These are phyloP conservation scores for Pugionium dolabratum DNA, from an alignment of 345 rosid species.

Conservation along the genomic window DNA sequence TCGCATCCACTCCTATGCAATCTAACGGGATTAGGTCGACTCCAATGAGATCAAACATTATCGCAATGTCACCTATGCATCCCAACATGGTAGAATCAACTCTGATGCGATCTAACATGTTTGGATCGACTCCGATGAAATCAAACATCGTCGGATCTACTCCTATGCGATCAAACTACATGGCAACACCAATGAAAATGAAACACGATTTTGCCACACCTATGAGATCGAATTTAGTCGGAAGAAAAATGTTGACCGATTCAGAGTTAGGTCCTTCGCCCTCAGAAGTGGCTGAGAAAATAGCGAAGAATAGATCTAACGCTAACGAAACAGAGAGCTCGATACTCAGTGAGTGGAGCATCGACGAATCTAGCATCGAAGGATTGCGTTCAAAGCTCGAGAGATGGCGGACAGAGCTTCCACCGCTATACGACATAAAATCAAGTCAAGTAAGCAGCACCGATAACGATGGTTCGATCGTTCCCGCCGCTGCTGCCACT, in stretches of 20 bases:
- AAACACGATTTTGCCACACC: constrained; percentile 37
- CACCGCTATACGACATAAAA: constrained; percentile 57
- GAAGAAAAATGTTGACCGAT: constrained; percentile 47
- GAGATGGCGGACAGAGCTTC: constrained; percentile 76
- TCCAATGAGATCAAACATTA: constrained; percentile 33
- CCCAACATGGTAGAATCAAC: constrained; percentile 4
- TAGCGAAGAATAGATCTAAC: constrained; percentile 43
- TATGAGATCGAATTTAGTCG: constrained; percentile 30
- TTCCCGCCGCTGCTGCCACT: neutral
- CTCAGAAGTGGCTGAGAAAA: constrained; percentile 71
- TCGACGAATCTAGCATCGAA: constrained; percentile 59
- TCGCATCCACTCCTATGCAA: constrained; percentile 32
- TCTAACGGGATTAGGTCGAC: constrained; percentile 23
- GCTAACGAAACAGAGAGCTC: constrained; percentile 54
- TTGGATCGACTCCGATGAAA: constrained; percentile 20
- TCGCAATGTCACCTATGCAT: constrained; percentile 32
- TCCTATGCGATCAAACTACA: constrained; percentile 30
- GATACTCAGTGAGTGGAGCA: constrained; percentile 52
- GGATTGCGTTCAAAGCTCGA: constrained; percentile 79
- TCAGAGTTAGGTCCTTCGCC: constrained; percentile 84
- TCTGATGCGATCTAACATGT: constrained; percentile 24
- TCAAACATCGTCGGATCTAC: constrained; percentile 34
- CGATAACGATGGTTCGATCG: constrained; percentile 3
- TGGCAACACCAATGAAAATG: constrained; percentile 34
- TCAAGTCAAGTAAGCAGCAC: constrained; percentile 41